A percentile compares a stretch with the other conserved stretches of the same genome.
Conservation (phyloP, 305 asterid species). For the Fraxinus nigra region DNA sequence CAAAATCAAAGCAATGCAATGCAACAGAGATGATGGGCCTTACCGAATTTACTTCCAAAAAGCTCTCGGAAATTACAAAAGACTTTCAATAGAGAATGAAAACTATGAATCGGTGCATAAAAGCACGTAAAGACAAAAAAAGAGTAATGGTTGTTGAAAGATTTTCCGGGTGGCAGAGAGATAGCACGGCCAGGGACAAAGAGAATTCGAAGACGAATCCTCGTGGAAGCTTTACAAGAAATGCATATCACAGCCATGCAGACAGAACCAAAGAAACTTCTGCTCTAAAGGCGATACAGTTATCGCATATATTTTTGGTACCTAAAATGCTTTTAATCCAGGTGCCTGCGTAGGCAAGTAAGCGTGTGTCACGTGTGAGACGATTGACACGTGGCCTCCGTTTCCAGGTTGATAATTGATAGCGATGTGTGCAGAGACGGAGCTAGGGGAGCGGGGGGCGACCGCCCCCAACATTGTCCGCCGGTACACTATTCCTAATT, state of each 20-base stretch:
- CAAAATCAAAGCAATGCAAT: slow-evolving; percentile 12
- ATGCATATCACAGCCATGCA: slow-evolving; percentile 70
- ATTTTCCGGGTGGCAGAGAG: slow-evolving; percentile 50
- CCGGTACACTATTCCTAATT: too few species aligned
- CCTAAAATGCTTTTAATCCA: too few species aligned
- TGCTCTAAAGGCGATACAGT: background rate
- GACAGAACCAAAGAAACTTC: slow-evolving; percentile 35
- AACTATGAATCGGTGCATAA: slow-evolving; percentile 4
- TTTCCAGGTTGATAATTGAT: too few species aligned
- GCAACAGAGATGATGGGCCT: slow-evolving; percentile 18
- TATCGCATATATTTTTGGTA: background rate
- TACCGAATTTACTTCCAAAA: slow-evolving; percentile 26
- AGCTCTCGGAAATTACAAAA: background rate
- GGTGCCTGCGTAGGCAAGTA: background rate
- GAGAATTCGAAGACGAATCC: slow-evolving; percentile 42
- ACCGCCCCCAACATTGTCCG: too few species aligned
- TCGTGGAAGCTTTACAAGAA: slow-evolving; percentile 52
- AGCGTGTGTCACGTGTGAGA: background rate
- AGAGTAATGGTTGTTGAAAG: slow-evolving; percentile 19
- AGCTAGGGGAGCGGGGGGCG: too few species aligned
- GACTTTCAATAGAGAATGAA: slow-evolving; percentile 17
- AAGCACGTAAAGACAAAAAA: slow-evolving; percentile 3
- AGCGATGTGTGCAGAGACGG: too few species aligned
- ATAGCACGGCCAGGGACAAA: slow-evolving; percentile 33
- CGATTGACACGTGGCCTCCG: background rate